A percentile compares a stretch with the other conserved stretches of the same genome.
These are phyloP conservation scores for Salix koriyanagi DNA, from an alignment of 345 rosid species.

Conservation along the genomic window DNA sequence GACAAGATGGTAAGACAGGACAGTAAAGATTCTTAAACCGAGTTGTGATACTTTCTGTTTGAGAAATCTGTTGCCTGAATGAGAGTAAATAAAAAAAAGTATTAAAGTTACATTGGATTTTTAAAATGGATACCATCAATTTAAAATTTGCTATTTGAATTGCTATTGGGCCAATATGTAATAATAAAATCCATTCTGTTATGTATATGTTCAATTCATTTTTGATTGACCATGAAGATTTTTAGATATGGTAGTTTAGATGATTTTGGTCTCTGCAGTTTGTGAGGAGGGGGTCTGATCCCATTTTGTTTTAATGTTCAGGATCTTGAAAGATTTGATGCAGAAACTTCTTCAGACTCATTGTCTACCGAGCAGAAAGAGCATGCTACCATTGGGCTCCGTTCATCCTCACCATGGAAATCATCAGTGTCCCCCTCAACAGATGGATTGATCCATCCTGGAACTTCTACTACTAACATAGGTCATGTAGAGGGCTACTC, in stretches of 20 bases:
- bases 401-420: conserved; percentile 39
- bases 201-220: not conserved
- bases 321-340: conserved; percentile 57
- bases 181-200: not conserved
- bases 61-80: not conserved
- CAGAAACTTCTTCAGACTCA: conserved; percentile 39
- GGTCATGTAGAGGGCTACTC: conserved; percentile 47
- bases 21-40: not conserved
- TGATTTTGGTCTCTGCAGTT: not conserved
- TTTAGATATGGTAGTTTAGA: not conserved
- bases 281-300: not conserved
- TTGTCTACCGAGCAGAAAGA: conserved; percentile 57
- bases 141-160: not conserved
- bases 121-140: not conserved
- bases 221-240: not conserved
- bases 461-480: conserved; percentile 16
- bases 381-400: conserved; percentile 28
- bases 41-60: not conserved
- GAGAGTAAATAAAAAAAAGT: not conserved
- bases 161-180: not conserved
- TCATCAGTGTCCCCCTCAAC: conserved; percentile 30
- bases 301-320: conserved; percentile 27
- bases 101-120: not conserved
- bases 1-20: conserved; percentile 61
- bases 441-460: conserved; percentile 37